phyloP scores from a whole-genome alignment of 1,284 basidiomycete genomes.

The Xerocomus amazonicus region DNA sequence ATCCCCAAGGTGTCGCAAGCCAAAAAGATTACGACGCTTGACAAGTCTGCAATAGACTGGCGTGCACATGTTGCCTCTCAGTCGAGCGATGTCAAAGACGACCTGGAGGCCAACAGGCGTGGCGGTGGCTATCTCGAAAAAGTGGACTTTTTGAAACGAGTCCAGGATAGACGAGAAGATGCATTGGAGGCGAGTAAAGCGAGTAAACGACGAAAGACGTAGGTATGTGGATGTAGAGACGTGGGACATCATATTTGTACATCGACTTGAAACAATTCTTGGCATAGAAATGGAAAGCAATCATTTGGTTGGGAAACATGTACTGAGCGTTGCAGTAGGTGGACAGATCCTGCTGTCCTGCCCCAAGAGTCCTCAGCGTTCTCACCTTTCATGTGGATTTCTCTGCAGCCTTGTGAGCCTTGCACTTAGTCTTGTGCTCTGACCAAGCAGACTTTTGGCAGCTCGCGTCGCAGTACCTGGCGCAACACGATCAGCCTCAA shows the following conservation, averaged over 20 bases:
- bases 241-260: slow-evolving; percentile 12
- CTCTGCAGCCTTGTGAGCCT: slow-evolving; percentile 2
- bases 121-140: slow-evolving; percentile 79
- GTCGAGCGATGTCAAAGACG: slow-evolving; percentile 50
- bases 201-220: slow-evolving; percentile 52
- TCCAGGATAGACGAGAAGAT: slow-evolving; percentile 66
- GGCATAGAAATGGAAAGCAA: background rate
- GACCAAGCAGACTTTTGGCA: slow-evolving; percentile 53
- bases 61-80: slow-evolving; percentile 54
- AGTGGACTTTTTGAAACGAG: slow-evolving; percentile 73
- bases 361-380: too few relatives aligned
- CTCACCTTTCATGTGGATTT: background rate
- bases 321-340: background rate
- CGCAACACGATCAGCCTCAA: background rate
- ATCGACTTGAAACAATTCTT: slow-evolving; percentile 3
- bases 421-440: slow-evolving; percentile 44
- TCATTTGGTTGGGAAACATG: background rate
- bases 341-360: slow-evolving; percentile 3
- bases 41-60: slow-evolving; percentile 85
- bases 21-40: slow-evolving; percentile 75
- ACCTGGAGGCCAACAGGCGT: slow-evolving; percentile 67
- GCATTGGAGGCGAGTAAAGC: slow-evolving; percentile 52
- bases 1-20: slow-evolving; percentile 51
- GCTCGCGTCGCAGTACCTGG: slow-evolving; percentile 47
- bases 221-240: slow-evolving; percentile 3